Conservation (phyloP, 495 filamentous ascomycete genomes). For the Saxophila tyrrhenica region DNA sequence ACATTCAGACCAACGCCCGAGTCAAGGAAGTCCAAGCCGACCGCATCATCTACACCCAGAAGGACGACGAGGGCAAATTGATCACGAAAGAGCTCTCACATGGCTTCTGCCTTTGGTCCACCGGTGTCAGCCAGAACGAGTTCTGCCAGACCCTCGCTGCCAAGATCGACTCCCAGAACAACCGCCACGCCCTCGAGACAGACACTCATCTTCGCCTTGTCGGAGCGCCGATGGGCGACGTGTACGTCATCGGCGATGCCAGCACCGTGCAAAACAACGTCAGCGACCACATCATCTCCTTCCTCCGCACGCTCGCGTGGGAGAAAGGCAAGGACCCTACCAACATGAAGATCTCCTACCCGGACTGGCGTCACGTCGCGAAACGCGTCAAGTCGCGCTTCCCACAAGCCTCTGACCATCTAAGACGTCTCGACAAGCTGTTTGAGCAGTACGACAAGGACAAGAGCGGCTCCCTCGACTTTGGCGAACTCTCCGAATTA, state of each 20-base stretch:
- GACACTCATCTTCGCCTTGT: slow-evolving; percentile 87
- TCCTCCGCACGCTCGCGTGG: slow-evolving; percentile 83
- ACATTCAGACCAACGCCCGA: slow-evolving; percentile 80
- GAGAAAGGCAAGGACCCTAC: slow-evolving; percentile 83
- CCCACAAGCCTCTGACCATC: slow-evolving; percentile 83
- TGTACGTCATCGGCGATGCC: slow-evolving; percentile 97
- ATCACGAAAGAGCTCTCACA: slow-evolving; percentile 87
- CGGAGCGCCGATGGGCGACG: slow-evolving; percentile 84
- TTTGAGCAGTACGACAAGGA: slow-evolving; percentile 91
- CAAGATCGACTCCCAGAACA: slow-evolving; percentile 64
- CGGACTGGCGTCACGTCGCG: slow-evolving; percentile 78
- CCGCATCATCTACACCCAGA: slow-evolving; percentile 78
- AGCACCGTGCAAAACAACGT: slow-evolving; percentile 93
- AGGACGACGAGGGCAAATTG: slow-evolving; percentile 55
- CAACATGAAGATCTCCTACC: slow-evolving; percentile 67
- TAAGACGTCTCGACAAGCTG: slow-evolving; percentile 76
- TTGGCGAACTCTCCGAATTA: slow-evolving; percentile 79
- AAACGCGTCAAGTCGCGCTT: slow-evolving; percentile 74
- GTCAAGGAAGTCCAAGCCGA: slow-evolving; percentile 80
- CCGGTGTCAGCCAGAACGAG: slow-evolving; percentile 77
- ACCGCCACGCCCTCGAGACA: slow-evolving; percentile 86
- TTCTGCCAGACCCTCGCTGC: slow-evolving; percentile 62
- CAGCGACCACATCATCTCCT: slow-evolving; percentile 72
- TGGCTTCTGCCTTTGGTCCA: slow-evolving; percentile 97
- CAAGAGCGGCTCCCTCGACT: slow-evolving; percentile 83